Base-by-base conservation (phyloP, 306 rosid species). In the Cicer pinnatifidum region DNA sequence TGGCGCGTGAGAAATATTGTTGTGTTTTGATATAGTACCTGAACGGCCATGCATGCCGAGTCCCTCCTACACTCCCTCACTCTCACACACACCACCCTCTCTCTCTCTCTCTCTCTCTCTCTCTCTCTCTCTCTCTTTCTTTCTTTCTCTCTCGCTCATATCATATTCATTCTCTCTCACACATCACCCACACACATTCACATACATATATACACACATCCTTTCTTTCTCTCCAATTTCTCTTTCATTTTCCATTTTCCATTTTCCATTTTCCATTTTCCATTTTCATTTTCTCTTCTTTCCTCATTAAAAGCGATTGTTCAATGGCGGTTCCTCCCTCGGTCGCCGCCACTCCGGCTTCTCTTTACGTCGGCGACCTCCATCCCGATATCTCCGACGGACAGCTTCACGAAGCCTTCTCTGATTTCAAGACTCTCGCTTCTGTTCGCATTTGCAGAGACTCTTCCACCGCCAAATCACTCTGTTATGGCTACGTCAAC, bases 311-410 rank as follows among this genome's bases (percentile, higher is more conserved):
- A 20, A 8, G 38, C 71, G 47, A 69, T 35, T 71, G 11, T 50
- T 33, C 79, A 79, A 92, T 90, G 98, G 96, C 86, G 78, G 87
- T 77, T 75, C 8, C 89, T 77, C 80, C 85, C 20, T 43, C 84
- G 57, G 83, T 73, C 67, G 67, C 80, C 71, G 59, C 82, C 46
- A 3, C 80, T 4, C 54, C 82, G 40, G 85, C 86, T 16, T 86
- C 96, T 7, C 85, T 93, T 10, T 93, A 90, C 90, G 93, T 93
- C 75, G 97, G 98, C 10, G 93, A 93, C 71, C 92, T 93, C 50
- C 88, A 81, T 54, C 89, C 89, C 3, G 87, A 90, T 15, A 75
- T 85, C 69, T 76, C 82, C 48, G 96, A 93, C 6, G 73, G 17
- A 3, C 79, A 73, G 23, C 92, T 93, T 63, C 23, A 12, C 11